Evolutionary conservation across 352 stramenopile species (phyloP).

Genomic region (Phytophthora sansomeana): DNA sequence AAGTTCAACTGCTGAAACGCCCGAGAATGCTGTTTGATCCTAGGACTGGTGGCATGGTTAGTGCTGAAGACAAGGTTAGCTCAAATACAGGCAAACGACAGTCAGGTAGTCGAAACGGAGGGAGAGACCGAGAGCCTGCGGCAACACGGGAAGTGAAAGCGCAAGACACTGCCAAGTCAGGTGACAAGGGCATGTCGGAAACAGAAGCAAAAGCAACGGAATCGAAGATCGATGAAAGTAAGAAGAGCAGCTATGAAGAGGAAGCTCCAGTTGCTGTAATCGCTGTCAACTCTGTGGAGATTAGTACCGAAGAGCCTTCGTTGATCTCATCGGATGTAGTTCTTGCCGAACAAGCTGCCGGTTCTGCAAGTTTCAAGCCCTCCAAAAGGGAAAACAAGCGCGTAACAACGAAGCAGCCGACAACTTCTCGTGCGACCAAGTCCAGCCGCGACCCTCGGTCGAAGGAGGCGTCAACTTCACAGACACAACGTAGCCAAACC

Average conservation of each 20-base stretch:
- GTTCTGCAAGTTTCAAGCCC: neutral
- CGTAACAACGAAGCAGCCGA: conserved; percentile 2
- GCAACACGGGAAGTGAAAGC: neutral
- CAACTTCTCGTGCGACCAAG: conserved; percentile 5
- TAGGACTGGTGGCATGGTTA: conserved; percentile 69
- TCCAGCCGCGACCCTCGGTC: neutral
- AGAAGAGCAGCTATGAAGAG: conserved; percentile 1
- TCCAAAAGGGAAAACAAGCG: conserved; percentile 7
- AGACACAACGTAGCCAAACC: neutral
- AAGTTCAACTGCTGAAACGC: conserved; percentile 68
- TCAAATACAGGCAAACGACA: conserved; percentile 16
- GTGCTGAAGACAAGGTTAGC: conserved; percentile 33
- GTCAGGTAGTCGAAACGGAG: conserved; percentile 10
- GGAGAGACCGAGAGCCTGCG: conserved; percentile 1
- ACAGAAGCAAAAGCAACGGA: conserved; percentile 12
- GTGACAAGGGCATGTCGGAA: neutral
- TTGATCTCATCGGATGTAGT: conserved; percentile 8
- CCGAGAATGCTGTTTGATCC: conserved; percentile 81
- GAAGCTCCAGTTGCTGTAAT: conserved; percentile 5
- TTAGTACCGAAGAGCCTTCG: neutral
- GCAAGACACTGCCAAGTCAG: conserved; percentile 1
- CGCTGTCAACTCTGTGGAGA: conserved; percentile 2
- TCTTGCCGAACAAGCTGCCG: neutral
- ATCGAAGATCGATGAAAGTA: conserved; percentile 4
- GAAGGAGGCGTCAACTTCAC: neutral